phyloP scores from a whole-genome alignment of 2,329 filamentous ascomycete species.

The Fusarium humuli region DNA sequence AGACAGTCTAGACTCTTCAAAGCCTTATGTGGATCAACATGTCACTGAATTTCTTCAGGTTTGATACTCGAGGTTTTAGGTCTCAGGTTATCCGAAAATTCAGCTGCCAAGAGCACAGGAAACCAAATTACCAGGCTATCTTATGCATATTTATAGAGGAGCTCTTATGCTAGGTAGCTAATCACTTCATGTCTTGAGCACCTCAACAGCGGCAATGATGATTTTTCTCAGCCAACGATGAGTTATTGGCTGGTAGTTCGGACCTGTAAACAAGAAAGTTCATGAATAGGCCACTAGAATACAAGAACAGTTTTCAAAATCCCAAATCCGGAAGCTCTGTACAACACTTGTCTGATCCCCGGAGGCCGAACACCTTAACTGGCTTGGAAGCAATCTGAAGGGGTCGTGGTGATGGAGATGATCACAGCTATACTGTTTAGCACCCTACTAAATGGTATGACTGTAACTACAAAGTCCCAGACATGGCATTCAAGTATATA shows the following conservation, averaged over 20 bases:
- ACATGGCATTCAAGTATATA: neutral
- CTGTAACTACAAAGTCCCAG: neutral
- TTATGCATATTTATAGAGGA: neutral
- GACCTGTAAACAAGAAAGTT: neutral
- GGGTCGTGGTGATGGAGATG: neutral
- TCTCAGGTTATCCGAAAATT: neutral
- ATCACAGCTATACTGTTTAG: neutral
- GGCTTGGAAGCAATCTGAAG: neutral
- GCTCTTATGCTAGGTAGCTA: neutral
- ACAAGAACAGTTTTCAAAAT: neutral
- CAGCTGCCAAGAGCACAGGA: neutral
- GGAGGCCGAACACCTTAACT: neutral
- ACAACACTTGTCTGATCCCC: neutral
- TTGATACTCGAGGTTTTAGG: neutral
- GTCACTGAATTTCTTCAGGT: neutral
- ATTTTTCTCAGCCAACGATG: neutral
- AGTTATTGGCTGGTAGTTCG: neutral
- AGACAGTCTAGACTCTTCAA: neutral
- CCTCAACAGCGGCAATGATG: neutral
- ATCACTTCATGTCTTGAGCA: neutral
- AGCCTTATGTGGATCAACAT: neutral
- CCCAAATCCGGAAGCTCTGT: neutral
- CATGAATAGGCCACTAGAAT: neutral
- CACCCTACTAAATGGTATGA: neutral
- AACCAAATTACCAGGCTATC: neutral